Base-by-base conservation (phyloP, 306 rosid genomes). In the Parietaria judaica region DNA sequence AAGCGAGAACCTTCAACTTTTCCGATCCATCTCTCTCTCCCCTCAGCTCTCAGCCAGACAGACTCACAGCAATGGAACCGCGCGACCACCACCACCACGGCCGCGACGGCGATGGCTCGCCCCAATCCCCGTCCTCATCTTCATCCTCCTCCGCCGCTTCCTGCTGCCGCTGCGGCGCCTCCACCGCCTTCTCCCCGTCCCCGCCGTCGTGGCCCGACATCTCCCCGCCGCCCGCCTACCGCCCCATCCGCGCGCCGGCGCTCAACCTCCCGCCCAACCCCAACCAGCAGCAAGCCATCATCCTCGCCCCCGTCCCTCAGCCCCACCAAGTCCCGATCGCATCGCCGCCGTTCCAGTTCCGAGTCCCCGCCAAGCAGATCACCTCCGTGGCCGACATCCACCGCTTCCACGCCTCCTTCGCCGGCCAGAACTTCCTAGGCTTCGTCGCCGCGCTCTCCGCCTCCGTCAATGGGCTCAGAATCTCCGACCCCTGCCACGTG, bases 221-320 rank as follows among this genome's bases (percentile, higher is more conserved):
- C 63, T 82, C 96, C 0, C 96, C 95, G 1, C 96, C 96, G 1
- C 95, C 95, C 0, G 37, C 65, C 52, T 86, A 92, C 81, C 88
- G 95, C 2, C 96, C 99, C 58, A 92, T 88, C 62, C 77, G 94
- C 50, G 87, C 99, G 23, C 96, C 99, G 3, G 96, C 97, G 2
- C 49, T 88, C 54, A 79, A 82, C 66, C 69, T 79, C 65, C 97
- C 96, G 0, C 94, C 96, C 1, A 83, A 81, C 65, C 71, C 73
- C 66, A 54, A 89, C 3, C 79, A 81, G 12, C 81, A 81, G n/a
- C 88, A 87, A 34, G 80, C 94, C 69, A 88, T 92, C 67, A 86
- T 92, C 41, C 94, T 88, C 23, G 67, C 99, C 4, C 96, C 99
- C 0, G 89, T 88, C 49, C 99, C 99, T 0, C 92, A 86, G 7